Percentiles rank a stretch among this genome's conserved stretches.
Evolutionary conservation across 805 yeast species (phyloP).

Genomic region (Barnettozyma salicaria): DNA sequence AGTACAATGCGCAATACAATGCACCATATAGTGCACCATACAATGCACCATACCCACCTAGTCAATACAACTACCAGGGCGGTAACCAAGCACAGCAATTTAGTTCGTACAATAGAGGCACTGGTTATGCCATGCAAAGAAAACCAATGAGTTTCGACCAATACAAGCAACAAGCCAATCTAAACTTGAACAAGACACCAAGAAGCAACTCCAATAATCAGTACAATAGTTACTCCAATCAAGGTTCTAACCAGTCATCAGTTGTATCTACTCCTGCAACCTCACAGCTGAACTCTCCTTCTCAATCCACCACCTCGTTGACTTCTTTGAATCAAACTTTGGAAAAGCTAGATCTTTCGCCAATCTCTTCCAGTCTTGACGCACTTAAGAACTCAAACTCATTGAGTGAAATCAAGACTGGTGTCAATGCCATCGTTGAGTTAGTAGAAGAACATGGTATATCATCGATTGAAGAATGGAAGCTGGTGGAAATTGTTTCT

Average conservation of each 20-base stretch:
- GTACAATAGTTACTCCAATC: background rate
- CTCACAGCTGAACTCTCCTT: constrained; percentile 31
- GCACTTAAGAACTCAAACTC: constrained; percentile 38
- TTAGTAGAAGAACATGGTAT: constrained; percentile 41
- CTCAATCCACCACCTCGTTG: constrained; percentile 66
- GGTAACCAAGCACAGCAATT: constrained; percentile 8
- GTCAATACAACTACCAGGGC: constrained; percentile 5
- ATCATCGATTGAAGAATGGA: constrained; percentile 53
- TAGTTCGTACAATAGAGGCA: constrained; percentile 4
- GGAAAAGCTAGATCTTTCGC: constrained; percentile 56
- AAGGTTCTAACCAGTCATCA: constrained; percentile 15
- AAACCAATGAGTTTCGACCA: constrained; percentile 24
- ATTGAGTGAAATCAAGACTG: constrained; percentile 32
- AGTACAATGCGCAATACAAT: background rate
- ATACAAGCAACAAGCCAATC: constrained; percentile 16
- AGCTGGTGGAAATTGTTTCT: constrained; percentile 53
- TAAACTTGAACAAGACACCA: constrained; percentile 12
- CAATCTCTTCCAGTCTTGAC: constrained; percentile 54
- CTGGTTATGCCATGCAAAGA: constrained; percentile 17
- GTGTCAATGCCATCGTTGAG: constrained; percentile 38
- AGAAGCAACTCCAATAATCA: constrained; percentile 14
- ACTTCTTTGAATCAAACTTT: constrained; percentile 68
- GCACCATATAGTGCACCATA: constrained; percentile 8
- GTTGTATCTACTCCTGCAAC: constrained; percentile 21
- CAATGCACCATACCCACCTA: constrained; percentile 3